Evolutionary conservation across 495 filamentous ascomycete genomes (phyloP).

Genomic region (Rhypophila decipiens): DNA sequence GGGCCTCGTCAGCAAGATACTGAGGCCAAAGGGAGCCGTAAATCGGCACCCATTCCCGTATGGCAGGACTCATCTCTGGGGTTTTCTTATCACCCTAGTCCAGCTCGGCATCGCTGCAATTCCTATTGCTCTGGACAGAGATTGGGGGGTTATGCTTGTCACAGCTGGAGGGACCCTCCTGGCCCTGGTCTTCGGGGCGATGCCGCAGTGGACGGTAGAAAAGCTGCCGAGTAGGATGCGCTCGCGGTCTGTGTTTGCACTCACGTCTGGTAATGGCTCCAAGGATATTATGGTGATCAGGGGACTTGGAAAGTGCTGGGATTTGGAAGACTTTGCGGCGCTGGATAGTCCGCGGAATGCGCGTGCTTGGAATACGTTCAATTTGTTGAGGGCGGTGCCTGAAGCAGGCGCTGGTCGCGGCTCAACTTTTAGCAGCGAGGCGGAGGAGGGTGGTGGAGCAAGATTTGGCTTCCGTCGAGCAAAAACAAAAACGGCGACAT

Average conservation of each 20-base stretch:
- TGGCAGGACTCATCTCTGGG: constrained; percentile 4
- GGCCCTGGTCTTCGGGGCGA: constrained; percentile 23
- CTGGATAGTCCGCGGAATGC: not conserved
- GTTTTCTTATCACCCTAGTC: constrained; percentile 27
- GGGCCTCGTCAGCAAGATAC: too few species aligned
- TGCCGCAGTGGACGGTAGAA: constrained; percentile 46
- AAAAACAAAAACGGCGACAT: too few species aligned
- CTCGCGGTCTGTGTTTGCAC: constrained; percentile 21
- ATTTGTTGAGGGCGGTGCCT: too few species aligned
- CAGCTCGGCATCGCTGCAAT: constrained; percentile 44
- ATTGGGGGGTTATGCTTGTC: constrained; percentile 42
- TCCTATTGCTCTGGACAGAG: constrained; percentile 30
- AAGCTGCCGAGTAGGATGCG: constrained; percentile 40
- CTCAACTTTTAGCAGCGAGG: too few species aligned
- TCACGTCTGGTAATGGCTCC: constrained; percentile 41
- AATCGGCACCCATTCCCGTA: too few species aligned
- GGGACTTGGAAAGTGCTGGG: constrained; percentile 29
- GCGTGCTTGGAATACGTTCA: not conserved
- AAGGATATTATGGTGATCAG: constrained; percentile 39
- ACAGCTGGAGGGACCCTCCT: constrained; percentile 36
- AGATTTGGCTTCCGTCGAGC: too few species aligned
- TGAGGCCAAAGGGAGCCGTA: too few species aligned
- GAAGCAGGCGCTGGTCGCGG: too few species aligned
- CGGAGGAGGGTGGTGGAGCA: too few species aligned
- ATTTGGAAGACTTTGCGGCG: constrained; percentile 42